Evolutionary conservation across 805 yeast species (phyloP).

Genomic region (Kodamaea leandrae): DNA sequence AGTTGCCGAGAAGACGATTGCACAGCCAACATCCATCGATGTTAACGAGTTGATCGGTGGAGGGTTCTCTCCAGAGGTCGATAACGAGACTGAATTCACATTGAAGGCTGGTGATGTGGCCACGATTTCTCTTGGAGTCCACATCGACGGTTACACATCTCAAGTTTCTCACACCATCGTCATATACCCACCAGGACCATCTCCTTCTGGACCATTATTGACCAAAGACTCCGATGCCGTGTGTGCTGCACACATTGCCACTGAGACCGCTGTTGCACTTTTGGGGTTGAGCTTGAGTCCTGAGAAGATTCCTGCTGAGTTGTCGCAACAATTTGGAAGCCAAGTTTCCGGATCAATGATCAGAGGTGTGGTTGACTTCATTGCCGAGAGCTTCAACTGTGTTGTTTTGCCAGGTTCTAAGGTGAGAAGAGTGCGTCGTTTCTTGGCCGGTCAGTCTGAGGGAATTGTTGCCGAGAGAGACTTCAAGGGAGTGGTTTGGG

Average conservation of each 20-base stretch:
- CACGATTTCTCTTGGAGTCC: constrained; percentile 83
- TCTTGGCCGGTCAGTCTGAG: constrained; percentile 93
- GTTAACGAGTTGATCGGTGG: constrained; percentile 76
- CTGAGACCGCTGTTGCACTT: constrained; percentile 77
- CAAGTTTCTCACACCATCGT: constrained; percentile 84
- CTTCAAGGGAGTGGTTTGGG: constrained; percentile 89
- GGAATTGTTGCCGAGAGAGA: constrained; percentile 89
- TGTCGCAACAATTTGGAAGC: constrained; percentile 36
- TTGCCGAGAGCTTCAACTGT: constrained; percentile 83
- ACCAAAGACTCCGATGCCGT: constrained; percentile 88
- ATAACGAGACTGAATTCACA: constrained; percentile 46
- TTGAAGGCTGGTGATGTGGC: constrained; percentile 80
- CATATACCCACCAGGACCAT: constrained; percentile 63
- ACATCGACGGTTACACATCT: constrained; percentile 93
- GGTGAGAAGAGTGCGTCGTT: constrained; percentile 87
- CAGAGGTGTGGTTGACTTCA: constrained; percentile 74
- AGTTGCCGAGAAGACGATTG: constrained; percentile 85
- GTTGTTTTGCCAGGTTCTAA: constrained; percentile 88
- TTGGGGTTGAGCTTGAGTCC: constrained; percentile 73
- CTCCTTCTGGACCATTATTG: constrained; percentile 73
- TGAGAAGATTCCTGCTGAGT: constrained; percentile 63
- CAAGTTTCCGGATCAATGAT: constrained; percentile 66
- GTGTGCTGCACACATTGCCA: constrained; percentile 85
- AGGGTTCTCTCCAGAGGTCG: constrained; percentile 77
- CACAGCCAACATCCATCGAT: constrained; percentile 87